A percentile compares a stretch with the other conserved stretches of the same genome.
Evolutionary conservation across 106 monocot species (phyloP).

Genomic region (Dioscorea dumetorum): DNA sequence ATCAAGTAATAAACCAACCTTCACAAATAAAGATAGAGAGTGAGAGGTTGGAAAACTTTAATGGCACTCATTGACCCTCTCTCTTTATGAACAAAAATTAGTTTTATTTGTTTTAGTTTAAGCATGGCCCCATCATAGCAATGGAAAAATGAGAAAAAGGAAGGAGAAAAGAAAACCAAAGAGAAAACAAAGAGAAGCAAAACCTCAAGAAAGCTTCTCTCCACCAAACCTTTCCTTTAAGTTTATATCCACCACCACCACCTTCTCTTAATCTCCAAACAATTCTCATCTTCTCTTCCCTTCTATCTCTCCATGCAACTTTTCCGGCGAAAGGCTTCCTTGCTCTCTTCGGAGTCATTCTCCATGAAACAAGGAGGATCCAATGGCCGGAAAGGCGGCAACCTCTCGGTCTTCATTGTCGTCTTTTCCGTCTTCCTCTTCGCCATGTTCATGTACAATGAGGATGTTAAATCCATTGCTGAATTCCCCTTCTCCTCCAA

Average conservation of each 20-base stretch:
- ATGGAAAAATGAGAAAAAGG: no score
- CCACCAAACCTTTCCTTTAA: slow-evolving; percentile 5
- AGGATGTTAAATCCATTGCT: slow-evolving; percentile 55
- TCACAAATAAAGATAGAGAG: neutral
- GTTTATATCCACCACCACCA: neutral
- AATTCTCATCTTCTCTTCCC: neutral
- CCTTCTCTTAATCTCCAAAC: neutral
- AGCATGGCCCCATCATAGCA: no score
- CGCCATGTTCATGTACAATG: slow-evolving; percentile 58
- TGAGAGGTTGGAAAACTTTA: no score
- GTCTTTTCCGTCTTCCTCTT: slow-evolving; percentile 47
- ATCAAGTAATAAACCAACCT: no score
- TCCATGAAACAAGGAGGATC: slow-evolving; percentile 27
- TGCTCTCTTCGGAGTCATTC: slow-evolving; percentile 14
- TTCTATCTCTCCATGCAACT: slow-evolving; percentile 8
- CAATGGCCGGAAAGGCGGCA: slow-evolving; percentile 19
- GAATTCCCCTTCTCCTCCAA: slow-evolving; percentile 45
- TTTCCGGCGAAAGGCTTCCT: slow-evolving; percentile 17
- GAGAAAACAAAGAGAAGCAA: neutral
- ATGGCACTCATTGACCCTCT: no score
- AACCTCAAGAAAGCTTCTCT: slow-evolving; percentile 1
- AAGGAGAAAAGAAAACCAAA: no score
- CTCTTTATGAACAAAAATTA: no score
- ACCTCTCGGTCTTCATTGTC: slow-evolving; percentile 25
- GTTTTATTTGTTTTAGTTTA: no score